Base-by-base conservation (phyloP, 495 filamentous ascomycete species). In the Extremus antarcticus region DNA sequence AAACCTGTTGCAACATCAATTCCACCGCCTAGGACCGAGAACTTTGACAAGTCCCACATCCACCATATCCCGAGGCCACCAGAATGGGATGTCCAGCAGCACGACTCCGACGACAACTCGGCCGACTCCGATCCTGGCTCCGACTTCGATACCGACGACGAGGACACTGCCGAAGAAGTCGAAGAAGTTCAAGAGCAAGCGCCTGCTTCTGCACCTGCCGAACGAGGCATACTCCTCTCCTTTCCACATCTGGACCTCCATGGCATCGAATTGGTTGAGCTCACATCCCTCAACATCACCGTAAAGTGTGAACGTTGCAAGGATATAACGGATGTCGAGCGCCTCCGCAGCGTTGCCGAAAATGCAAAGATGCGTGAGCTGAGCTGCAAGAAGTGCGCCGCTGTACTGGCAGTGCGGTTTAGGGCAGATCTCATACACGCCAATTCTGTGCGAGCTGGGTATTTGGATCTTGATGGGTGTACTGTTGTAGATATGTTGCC, bases 281-380 rank as follows among this genome's bases (percentile, higher is more conserved):
- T 94, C 2, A 66, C 76, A 0, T 72, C 77, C 13, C 72, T 94
- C n/a, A 82, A 75, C 41, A 73, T 94, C 53, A 84, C 77, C 0
- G 70, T 92, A 50, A 91, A 90, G 64, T 96, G 90, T 69, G 81
- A 84, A 29, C 79, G 88, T 39, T 96, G 90, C 74, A 92, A 88
- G 67, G 85, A 84, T 39, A 64, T 75, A 1, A 81, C 81, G 65
- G 89, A 94, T 56, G 70, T 90, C 19, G 78, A 77, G 40, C 82
- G 81, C 25, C 71, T 96, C 13, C 79, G 76, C 17, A 70, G 75
- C 25, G 68, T 69, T 8, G 47, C 53, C 13, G 69, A 67, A 10
- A 71, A 68, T 45, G 25, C 45, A 10, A 57, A 61, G 22, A 51
- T 60, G 46, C 69, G 62, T 56, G 70, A 32, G 64, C 70, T 63